These are phyloP conservation scores for Lepraria neglecta DNA, from an alignment of 495 filamentous ascomycete species.

Conservation along the genomic window DNA sequence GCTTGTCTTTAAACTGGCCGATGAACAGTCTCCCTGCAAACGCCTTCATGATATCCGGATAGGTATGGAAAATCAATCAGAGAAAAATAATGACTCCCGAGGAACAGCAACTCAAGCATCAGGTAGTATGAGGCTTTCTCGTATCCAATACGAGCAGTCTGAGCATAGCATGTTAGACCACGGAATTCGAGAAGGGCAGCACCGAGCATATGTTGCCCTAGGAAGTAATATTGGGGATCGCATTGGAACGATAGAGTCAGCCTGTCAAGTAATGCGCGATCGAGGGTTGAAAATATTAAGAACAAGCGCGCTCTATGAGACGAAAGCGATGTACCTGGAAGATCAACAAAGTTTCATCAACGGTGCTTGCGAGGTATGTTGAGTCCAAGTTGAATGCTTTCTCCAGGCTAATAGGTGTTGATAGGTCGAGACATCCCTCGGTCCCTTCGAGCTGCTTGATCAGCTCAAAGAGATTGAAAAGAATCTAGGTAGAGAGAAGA, in stretches of 20 bases:
- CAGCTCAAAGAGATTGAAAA: conserved; percentile 78
- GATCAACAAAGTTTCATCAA: conserved; percentile 88
- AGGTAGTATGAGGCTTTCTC: not conserved
- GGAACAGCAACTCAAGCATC: not conserved
- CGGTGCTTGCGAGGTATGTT: conserved; percentile 81
- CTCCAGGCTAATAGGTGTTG: not conserved
- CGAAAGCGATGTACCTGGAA: conserved; percentile 89
- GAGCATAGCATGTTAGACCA: not conserved
- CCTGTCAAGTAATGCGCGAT: conserved; percentile 67
- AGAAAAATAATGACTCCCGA: no score
- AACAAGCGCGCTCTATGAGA: conserved; percentile 90
- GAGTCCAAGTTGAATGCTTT: not conserved
- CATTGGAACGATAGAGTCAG: conserved; percentile 71
- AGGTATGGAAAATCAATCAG: not conserved
- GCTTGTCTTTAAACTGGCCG: conserved; percentile 1
- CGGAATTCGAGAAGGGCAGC: not conserved
- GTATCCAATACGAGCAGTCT: conserved; percentile 10
- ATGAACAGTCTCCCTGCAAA: conserved; percentile 10
- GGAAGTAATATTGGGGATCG: conserved; percentile 93
- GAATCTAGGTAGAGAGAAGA: conserved; percentile 66
- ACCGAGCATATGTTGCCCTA: conserved; percentile 71
- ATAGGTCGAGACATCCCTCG: conserved; percentile 74
- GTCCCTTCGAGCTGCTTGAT: conserved; percentile 69
- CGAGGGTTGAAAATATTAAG: conserved; percentile 64
- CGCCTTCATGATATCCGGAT: not conserved